A percentile compares a stretch with the other conserved stretches of the same genome.
phyloP scores from a whole-genome alignment of 106 monocot genomes.

The Xerophyta viscosa region DNA sequence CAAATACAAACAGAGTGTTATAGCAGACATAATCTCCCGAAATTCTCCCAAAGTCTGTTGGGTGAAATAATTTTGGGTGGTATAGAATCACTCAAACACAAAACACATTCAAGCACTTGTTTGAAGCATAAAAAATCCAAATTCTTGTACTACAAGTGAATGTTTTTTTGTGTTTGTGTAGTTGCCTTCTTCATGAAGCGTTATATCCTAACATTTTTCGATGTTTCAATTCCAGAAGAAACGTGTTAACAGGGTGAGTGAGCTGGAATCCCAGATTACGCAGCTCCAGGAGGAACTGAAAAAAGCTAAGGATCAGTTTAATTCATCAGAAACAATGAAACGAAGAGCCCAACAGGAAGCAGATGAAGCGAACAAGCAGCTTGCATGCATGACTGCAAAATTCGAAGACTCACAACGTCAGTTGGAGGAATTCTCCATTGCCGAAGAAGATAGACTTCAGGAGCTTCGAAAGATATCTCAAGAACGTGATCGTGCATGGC shows the following conservation, averaged over 20 bases:
- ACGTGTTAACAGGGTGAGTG: conserved; percentile 27
- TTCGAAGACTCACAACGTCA: conserved; percentile 42
- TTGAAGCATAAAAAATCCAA: no score
- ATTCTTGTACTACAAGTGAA: no score
- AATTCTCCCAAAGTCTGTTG: no score
- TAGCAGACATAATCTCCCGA: no score
- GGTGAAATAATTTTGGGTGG: no score
- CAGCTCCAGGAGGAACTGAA: conserved; percentile 73
- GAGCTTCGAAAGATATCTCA: conserved; percentile 68
- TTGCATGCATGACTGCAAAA: conserved; percentile 25
- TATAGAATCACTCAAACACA: no score
- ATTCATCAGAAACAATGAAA: conserved; percentile 44
- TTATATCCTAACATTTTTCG: neutral
- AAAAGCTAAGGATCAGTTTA: conserved; percentile 66
- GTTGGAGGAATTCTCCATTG: conserved; percentile 50
- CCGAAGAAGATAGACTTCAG: conserved; percentile 52
- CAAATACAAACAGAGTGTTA: no score
- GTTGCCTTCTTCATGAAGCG: neutral
- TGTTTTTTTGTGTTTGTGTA: no score
- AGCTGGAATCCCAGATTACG: conserved; percentile 52
- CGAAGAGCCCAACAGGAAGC: conserved; percentile 50
- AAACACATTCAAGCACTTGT: no score
- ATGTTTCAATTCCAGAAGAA: conserved; percentile 38
- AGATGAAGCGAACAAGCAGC: conserved; percentile 56
- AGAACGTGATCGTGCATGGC: conserved; percentile 75